Evolutionary conservation across 2,329 filamentous ascomycete species (phyloP).

Genomic region (Aspergillus felis): DNA sequence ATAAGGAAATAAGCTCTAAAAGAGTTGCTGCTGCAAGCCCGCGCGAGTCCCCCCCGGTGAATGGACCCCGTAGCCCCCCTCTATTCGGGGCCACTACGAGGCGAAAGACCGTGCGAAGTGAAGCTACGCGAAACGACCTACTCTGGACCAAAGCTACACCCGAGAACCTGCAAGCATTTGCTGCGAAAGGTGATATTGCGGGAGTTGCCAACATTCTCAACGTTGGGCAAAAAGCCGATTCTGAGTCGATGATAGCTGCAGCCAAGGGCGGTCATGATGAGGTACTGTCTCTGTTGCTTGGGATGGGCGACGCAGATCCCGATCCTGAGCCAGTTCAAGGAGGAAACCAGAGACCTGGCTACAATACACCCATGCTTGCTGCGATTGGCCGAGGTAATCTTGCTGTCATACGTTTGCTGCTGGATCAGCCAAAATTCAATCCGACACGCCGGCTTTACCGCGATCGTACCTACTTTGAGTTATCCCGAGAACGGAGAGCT

Average conservation of each 20-base stretch:
- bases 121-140: slow-evolving; percentile 48
- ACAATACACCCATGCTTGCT: slow-evolving; percentile 87
- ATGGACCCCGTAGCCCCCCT: slow-evolving; percentile 39
- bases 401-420: slow-evolving; percentile 74
- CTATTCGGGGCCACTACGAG: slow-evolving; percentile 29
- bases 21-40: slow-evolving; percentile 44
- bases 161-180: slow-evolving; percentile 47
- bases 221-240: slow-evolving; percentile 59
- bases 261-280: slow-evolving; percentile 88
- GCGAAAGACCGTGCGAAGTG: slow-evolving; percentile 46
- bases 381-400: slow-evolving; percentile 87
- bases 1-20: slow-evolving; percentile 38
- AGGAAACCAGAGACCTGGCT: slow-evolving; percentile 57
- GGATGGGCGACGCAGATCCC: slow-evolving; percentile 61
- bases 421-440: slow-evolving; percentile 76
- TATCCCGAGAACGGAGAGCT: slow-evolving; percentile 76
- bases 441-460: slow-evolving; percentile 70
- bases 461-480: slow-evolving; percentile 79
- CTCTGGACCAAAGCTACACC: slow-evolving; percentile 50
- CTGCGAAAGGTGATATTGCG: slow-evolving; percentile 48
- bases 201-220: slow-evolving; percentile 49
- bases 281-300: slow-evolving; percentile 73
- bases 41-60: slow-evolving; percentile 41
- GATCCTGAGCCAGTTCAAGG: slow-evolving; percentile 64
- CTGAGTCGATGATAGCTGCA: slow-evolving; percentile 83